Evolutionary conservation across 352 stramenopile species (phyloP).

Genomic region (Halophytophthora batemanensis): DNA sequence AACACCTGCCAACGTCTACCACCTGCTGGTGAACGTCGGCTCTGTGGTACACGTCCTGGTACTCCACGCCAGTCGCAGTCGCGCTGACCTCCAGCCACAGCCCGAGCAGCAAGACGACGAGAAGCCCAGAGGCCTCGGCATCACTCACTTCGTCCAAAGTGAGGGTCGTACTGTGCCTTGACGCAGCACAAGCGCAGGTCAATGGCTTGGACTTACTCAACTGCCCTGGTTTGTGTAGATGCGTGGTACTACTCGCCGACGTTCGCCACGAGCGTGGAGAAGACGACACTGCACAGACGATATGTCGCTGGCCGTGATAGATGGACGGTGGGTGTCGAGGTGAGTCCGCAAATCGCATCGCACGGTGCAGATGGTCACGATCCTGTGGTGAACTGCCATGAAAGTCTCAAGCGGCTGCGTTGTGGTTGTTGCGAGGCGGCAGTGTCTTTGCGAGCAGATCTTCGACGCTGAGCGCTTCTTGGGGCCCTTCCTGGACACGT

Average conservation of each 20-base stretch:
- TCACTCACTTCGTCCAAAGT: constrained; percentile 32
- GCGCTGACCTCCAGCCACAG: background rate
- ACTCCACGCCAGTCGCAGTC: constrained; percentile 15
- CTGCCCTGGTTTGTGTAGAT: constrained; percentile 7
- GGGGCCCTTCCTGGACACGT: constrained; percentile 39
- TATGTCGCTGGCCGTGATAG: background rate
- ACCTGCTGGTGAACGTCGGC: constrained; percentile 47
- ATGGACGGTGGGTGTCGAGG: constrained; percentile 12
- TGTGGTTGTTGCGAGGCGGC: background rate
- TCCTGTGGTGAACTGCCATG: too few species aligned
- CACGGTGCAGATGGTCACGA: background rate
- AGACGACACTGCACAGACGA: constrained; percentile 3
- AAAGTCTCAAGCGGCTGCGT: background rate
- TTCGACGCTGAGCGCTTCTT: constrained; percentile 65
- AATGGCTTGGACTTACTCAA: background rate
- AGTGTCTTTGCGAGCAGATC: constrained; percentile 45
- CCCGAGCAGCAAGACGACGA: background rate
- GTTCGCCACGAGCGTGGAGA: constrained; percentile 35
- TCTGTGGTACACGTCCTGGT: constrained; percentile 37
- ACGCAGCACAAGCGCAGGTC: background rate
- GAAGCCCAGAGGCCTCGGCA: constrained; percentile 5
- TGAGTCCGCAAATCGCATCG: constrained; percentile 5
- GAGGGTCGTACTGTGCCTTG: background rate
- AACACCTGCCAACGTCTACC: constrained; percentile 19
- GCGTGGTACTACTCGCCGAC: constrained; percentile 41